These are phyloP conservation scores for Vishniacozyma victoriae DNA, from an alignment of 768 basidiomycete species.

Conservation along the genomic window DNA sequence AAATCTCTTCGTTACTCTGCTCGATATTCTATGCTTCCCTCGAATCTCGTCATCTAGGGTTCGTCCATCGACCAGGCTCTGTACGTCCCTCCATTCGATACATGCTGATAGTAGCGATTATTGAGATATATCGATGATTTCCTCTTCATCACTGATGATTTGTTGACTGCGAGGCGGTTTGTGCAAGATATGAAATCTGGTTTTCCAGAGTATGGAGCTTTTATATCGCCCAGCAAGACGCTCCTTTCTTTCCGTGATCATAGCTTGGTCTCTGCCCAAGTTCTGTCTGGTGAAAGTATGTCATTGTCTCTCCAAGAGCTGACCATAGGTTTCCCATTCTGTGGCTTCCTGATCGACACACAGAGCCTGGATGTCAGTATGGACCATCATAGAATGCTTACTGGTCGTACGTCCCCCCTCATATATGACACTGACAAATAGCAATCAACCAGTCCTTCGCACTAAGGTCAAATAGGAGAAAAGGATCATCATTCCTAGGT, in stretches of 20 bases:
- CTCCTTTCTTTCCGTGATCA: constrained; percentile 66
- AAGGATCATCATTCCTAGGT: constrained; percentile 25
- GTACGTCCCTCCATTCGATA: constrained; percentile 51
- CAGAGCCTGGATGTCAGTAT: constrained; percentile 66
- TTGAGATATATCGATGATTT: constrained; percentile 93
- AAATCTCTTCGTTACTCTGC: constrained; percentile 89
- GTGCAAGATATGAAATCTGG: constrained; percentile 71
- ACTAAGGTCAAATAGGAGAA: constrained; percentile 16
- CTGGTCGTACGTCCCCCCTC: constrained; percentile 53
- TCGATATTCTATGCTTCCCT: constrained; percentile 91
- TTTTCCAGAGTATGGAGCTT: constrained; percentile 91
- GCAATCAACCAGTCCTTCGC: constrained; percentile 30
- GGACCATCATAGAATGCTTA: constrained; percentile 68
- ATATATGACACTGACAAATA: constrained; percentile 54
- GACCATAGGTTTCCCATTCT: constrained; percentile 82
- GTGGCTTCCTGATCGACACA: constrained; percentile 76
- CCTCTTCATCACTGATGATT: constrained; percentile 70
- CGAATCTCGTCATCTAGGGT: constrained; percentile 57
- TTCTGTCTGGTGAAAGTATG: constrained; percentile 30
- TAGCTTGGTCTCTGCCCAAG: constrained; percentile 19
- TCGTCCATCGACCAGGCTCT: constrained; percentile 55
- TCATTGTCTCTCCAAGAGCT: too few species aligned
- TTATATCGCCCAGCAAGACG: constrained; percentile 81
- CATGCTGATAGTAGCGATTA: constrained; percentile 54
- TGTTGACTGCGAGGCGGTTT: constrained; percentile 60